A percentile compares a stretch with the other conserved stretches of the same genome.
phyloP scores from a whole-genome alignment of 306 rosid species.

The Sicyos edulis region DNA sequence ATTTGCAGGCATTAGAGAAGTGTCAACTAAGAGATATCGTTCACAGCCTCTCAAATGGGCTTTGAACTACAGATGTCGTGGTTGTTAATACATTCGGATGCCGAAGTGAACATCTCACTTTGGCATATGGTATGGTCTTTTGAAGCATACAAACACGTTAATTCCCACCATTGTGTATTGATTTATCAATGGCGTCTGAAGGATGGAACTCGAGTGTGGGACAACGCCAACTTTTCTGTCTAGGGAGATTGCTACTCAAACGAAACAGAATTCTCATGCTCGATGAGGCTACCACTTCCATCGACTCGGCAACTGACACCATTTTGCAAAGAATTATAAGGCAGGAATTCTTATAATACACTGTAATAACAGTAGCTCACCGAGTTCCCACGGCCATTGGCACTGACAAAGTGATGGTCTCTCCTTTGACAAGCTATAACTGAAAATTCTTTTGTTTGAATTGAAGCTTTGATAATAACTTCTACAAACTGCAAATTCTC shows the following conservation, averaged over 20 bases:
- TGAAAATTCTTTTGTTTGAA: background rate
- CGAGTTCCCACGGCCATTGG: slow-evolving; percentile 74
- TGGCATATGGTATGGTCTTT: slow-evolving; percentile 44
- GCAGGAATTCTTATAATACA: slow-evolving; percentile 60
- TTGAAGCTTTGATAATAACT: background rate
- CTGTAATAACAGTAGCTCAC: slow-evolving; percentile 59
- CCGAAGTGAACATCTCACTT: no score
- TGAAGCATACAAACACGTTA: background rate
- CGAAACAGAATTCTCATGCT: slow-evolving; percentile 62
- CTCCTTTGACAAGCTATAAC: slow-evolving; percentile 46
- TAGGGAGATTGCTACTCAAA: slow-evolving; percentile 65
- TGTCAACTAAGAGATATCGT: slow-evolving; percentile 68
- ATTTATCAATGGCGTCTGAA: slow-evolving; percentile 50
- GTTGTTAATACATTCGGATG: no score
- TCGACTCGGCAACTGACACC: slow-evolving; percentile 67
- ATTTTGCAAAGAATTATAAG: slow-evolving; percentile 52
- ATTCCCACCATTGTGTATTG: background rate
- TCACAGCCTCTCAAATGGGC: slow-evolving; percentile 43
- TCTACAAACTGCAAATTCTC: background rate
- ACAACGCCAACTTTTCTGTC: slow-evolving; percentile 62
- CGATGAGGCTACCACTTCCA: slow-evolving; percentile 81
- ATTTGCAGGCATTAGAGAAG: slow-evolving; percentile 53
- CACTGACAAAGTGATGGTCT: slow-evolving; percentile 74
- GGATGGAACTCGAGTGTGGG: slow-evolving; percentile 71
- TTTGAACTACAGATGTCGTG: no score